Evolutionary conservation across 495 filamentous ascomycete genomes (phyloP), one percentile per base, ranked within the genome.

Genomic region (Viridothelium virens): DNA sequence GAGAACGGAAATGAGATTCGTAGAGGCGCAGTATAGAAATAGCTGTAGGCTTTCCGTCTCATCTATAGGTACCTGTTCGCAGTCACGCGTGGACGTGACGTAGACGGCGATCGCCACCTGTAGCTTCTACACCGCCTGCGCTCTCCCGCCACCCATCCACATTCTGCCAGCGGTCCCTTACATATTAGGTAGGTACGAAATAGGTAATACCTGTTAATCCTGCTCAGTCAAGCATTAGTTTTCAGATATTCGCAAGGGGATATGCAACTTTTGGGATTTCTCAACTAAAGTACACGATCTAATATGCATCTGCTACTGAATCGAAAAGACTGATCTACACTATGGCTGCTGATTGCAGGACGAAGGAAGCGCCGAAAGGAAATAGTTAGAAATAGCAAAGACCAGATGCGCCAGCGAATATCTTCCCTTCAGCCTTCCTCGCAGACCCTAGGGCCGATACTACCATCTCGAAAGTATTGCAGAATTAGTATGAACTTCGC

Each of bases 281-380:
- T 7, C 3, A 59, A 31, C 53, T 59, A 59, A 18, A 59, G 53
- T 59, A 59, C 53, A 59, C 33, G 36, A 34, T 59, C 53, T 59
- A 59, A 36, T 36, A 59, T 59, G 53, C 53, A 59, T 9, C 6
- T 18, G 5, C 5, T 18, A 53, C 53, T 3, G 31, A 36, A 36
- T 59, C 25, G 18, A 59, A 59, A 53, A 59, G 31, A 36, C 53
- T 59, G 53, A 14, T 59, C 53, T 59, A 59, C 53, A 36, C 5
- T 36, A 34, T 7, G 53, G 53, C 31, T 34, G 53, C 6, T n/a
- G 36, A 11, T 11, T 18, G 18, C 7, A 18, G 53, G 18, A 36
- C 25, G 7, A 59, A 31, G 31, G 3, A 18, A 59, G 53, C 53
- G 53, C 53, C 53, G 53, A 59, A 59, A 59, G 25, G 31, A 14